Evolutionary conservation across 306 rosid genomes (phyloP).

Genomic region (Canavalia gladiata): DNA sequence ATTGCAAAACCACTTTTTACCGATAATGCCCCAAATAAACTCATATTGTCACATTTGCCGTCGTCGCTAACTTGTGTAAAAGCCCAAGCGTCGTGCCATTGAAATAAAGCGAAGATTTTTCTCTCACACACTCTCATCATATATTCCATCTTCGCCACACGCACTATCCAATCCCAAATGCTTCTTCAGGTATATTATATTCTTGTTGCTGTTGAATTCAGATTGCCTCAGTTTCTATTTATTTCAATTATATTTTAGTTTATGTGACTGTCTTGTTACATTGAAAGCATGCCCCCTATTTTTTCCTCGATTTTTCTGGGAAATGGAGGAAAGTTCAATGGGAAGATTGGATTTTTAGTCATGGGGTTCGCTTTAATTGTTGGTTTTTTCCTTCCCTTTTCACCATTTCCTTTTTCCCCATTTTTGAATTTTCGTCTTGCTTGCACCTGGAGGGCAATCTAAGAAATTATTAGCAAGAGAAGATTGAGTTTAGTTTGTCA

Average conservation of each 20-base stretch:
- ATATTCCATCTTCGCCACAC: constrained; percentile 41
- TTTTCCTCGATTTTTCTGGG: not conserved
- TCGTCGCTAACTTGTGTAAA: constrained; percentile 22
- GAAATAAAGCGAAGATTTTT: constrained; percentile 47
- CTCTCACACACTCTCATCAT: constrained; percentile 47
- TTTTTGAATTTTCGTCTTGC: not conserved
- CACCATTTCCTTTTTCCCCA: not conserved
- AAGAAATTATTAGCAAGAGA: constrained; percentile 1
- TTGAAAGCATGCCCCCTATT: constrained; percentile 20
- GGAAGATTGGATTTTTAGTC: not conserved
- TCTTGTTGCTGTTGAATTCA: constrained; percentile 16
- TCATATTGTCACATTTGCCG: constrained; percentile 14
- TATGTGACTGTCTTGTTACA: constrained; percentile 24
- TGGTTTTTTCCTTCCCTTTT: not conserved
- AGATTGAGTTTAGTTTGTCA: constrained; percentile 7
- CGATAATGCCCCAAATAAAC: not conserved
- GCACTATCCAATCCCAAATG: constrained; percentile 32
- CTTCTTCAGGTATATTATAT: constrained; percentile 52
- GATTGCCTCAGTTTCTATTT: not conserved
- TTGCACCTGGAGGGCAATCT: constrained; percentile 23
- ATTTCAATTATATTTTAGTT: not conserved
- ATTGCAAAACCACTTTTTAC: not conserved
- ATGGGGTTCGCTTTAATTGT: constrained; percentile 28
- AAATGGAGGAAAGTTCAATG: constrained; percentile 3
- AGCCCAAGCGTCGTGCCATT: constrained; percentile 31